These are phyloP conservation scores for Xylaria hypoxylon DNA, from an alignment of 2,329 filamentous ascomycete species.

Conservation along the genomic window DNA sequence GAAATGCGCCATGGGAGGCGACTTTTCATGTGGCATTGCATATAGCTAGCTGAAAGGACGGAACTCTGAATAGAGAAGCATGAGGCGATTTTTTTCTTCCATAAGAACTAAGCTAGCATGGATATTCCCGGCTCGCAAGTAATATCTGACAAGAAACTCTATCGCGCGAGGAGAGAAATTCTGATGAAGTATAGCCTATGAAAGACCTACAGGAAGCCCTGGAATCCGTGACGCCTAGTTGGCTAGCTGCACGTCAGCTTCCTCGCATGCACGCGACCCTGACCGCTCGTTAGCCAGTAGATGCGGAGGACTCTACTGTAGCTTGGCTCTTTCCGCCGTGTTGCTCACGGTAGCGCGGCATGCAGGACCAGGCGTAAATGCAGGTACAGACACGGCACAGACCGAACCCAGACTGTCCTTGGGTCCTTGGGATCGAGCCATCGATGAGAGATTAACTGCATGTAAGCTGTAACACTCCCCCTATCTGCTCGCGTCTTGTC, in stretches of 20 bases:
- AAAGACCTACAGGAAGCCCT: conserved; percentile 20
- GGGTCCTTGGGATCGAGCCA: conserved; percentile 1
- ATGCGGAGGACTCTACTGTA: conserved; percentile 14
- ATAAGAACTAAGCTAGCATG: conserved; percentile 4
- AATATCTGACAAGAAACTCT: conserved; percentile 6
- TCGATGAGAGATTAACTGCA: conserved; percentile 18
- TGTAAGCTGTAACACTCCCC: conserved; percentile 15
- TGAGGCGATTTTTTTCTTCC: neutral
- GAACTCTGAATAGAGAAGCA: conserved; percentile 4
- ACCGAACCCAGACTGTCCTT: conserved; percentile 8
- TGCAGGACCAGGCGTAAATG: conserved; percentile 17
- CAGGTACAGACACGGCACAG: conserved; percentile 13
- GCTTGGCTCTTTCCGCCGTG: conserved; percentile 10
- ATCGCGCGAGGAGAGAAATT: conserved; percentile 8
- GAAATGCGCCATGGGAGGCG: neutral
- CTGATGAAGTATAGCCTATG: neutral
- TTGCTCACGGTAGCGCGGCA: conserved; percentile 1
- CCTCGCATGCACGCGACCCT: conserved; percentile 20
- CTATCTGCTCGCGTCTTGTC: neutral
- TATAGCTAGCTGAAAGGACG: conserved; percentile 4
- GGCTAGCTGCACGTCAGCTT: conserved; percentile 29
- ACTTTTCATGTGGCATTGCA: conserved; percentile 1
- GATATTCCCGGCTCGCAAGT: neutral
- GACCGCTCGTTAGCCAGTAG: conserved; percentile 11
- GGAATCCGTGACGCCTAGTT: conserved; percentile 14